These are phyloP conservation scores for Verbascum thapsus DNA, from an alignment of 257 asterid genomes.

Conservation along the genomic window DNA sequence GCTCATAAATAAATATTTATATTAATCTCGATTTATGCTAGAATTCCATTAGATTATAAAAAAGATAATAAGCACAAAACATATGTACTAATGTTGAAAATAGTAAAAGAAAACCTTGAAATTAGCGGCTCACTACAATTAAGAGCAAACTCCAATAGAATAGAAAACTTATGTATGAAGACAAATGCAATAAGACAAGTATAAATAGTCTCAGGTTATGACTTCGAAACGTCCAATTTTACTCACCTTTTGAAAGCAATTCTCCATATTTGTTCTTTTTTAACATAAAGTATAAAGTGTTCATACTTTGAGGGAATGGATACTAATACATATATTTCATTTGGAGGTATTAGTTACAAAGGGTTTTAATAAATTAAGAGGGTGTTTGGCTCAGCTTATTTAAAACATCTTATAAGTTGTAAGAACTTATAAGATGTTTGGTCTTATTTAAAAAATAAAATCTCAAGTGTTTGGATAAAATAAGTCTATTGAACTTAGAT, in stretches of 20 bases:
- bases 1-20: no score
- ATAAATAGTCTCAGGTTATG: constrained; percentile 31
- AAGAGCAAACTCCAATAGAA: constrained; percentile 33
- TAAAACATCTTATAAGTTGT: no score
- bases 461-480: no score
- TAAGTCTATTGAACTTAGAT: no score
- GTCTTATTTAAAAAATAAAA: no score
- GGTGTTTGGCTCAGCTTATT: no score
- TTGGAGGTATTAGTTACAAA: no score
- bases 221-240: constrained; percentile 36
- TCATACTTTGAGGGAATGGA: constrained; percentile 27
- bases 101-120: not conserved
- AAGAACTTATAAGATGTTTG: no score
- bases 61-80: constrained; percentile 29
- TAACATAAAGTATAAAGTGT: not conserved
- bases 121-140: constrained; percentile 7
- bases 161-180: constrained; percentile 23
- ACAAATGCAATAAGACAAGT: constrained; percentile 56
- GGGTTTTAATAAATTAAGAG: no score
- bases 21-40: no score
- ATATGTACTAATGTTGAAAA: constrained; percentile 13
- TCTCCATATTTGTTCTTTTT: not conserved
- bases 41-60: no score
- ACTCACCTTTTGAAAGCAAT: constrained; percentile 15
- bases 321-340: no score